These are phyloP conservation scores for Gaeumannomyces sp. DNA, from an alignment of 2,329 filamentous ascomycete species.

Conservation along the genomic window DNA sequence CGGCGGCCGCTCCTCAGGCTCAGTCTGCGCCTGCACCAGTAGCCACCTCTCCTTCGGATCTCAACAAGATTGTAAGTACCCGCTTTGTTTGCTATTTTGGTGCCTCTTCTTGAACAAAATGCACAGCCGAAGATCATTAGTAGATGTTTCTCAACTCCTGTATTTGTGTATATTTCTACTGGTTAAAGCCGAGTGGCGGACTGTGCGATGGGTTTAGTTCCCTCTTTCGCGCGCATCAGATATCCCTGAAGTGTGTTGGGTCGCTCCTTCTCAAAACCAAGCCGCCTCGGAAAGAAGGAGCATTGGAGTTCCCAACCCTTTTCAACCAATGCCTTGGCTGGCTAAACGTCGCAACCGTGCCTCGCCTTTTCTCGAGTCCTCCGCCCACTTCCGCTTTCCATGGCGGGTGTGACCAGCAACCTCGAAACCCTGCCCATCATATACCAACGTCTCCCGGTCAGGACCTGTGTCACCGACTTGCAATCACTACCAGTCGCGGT, in stretches of 20 bases:
- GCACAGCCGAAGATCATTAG: neutral
- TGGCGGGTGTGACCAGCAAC: neutral
- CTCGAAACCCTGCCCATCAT: constrained; percentile 3
- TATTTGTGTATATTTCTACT: neutral
- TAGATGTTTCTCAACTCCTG: no score
- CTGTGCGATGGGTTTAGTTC: no score
- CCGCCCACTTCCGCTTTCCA: constrained; percentile 5
- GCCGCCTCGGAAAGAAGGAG: neutral
- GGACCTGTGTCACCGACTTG: neutral
- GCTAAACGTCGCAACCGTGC: no score
- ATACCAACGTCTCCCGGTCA: neutral
- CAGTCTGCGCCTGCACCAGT: constrained; percentile 13
- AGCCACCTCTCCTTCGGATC: constrained; percentile 58
- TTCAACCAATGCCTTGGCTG: neutral
- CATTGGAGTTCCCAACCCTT: neutral
- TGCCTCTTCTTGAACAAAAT: neutral
- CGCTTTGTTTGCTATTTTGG: constrained; percentile 5
- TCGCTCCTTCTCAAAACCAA: neutral
- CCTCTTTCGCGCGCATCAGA: no score
- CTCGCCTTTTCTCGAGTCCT: constrained; percentile 3
- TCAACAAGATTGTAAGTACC: constrained; percentile 86
- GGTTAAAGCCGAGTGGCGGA: neutral
- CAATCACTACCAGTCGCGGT: neutral
- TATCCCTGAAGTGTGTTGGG: no score
- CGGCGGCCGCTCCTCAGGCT: constrained; percentile 11